These are phyloP conservation scores for Magnolia changhungtana DNA, from an alignment of 164 flowering plant genomes.

Conservation along the genomic window DNA sequence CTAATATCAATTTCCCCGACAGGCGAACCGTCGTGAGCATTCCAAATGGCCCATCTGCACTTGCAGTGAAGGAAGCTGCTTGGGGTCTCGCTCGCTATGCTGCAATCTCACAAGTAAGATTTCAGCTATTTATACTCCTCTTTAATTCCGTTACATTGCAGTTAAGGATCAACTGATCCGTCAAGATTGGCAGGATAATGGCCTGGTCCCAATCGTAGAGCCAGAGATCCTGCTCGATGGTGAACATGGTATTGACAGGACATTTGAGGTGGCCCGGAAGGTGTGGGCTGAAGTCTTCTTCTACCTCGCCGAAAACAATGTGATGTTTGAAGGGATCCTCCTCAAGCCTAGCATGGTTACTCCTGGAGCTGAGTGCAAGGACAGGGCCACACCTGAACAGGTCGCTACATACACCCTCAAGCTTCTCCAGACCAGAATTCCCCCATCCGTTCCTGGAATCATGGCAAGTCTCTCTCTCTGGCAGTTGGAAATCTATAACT, in stretches of 20 bases:
- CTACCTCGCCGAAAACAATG: slow-evolving; percentile 87
- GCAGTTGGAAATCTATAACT: background rate
- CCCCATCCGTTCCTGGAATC: slow-evolving; percentile 88
- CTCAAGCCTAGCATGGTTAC: slow-evolving; percentile 95
- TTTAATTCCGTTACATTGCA: background rate
- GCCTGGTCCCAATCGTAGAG: slow-evolving; percentile 86
- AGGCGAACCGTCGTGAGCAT: slow-evolving; percentile 96
- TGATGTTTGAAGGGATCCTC: slow-evolving; percentile 74
- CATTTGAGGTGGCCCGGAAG: slow-evolving; percentile 71
- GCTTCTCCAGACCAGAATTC: slow-evolving; percentile 68
- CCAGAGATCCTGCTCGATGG: slow-evolving; percentile 90
- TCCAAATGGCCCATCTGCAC: slow-evolving; percentile 85
- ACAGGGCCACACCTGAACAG: slow-evolving; percentile 61
- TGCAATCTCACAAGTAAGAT: slow-evolving; percentile 64
- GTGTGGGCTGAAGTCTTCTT: slow-evolving; percentile 91
- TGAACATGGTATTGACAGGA: slow-evolving; percentile 78
- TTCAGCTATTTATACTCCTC: background rate
- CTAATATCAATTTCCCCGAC: background rate
- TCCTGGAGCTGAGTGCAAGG: slow-evolving; percentile 91
- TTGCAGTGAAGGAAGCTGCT: slow-evolving; percentile 89
- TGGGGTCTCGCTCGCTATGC: slow-evolving; percentile 94
- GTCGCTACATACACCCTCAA: slow-evolving; percentile 78
- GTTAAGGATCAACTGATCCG: background rate
- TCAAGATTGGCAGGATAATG: slow-evolving; percentile 52
- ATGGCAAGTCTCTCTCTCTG: slow-evolving; percentile 43